Evolutionary conservation across 129 eudicot genomes (phyloP), one percentile per base, ranked within the genome.

Genomic region (Saussurea involucrata): DNA sequence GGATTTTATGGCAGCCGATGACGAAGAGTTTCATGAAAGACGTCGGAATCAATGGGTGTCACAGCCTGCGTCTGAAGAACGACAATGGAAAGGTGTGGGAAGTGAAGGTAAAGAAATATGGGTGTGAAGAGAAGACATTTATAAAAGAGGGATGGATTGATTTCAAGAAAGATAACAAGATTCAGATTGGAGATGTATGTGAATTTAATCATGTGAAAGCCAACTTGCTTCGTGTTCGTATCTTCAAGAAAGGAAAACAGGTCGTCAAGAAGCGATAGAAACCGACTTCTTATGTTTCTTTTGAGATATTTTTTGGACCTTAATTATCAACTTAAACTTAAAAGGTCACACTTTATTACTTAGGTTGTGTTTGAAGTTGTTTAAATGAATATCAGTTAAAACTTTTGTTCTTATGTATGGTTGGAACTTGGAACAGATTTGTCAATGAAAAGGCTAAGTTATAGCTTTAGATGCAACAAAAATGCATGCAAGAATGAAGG

Each of bases 161-260:
- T 61, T 74, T 74, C 15, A 60, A 1, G 24, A 74, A 61, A 61
- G 69, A 24, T 58, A 74, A 60, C 32, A 33, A 74, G 24, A 63
- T 74, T 1, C 8, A 60, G 33, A 8, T 15, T 9, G 57, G 57
- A 11, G 69, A 74, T n/a, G 10, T 15, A 0, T 74, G 78, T 34
- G 78, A 31, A 53, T 31, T 60, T 3, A 18, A 17, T 34, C 78
- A 34, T 34, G 78, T 74, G 24, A 74, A 33, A 8, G 7, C 2
- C 36, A 61, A 74, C 24, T 34, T 61, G 78, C 68, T 74, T 32
- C 78, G 33, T 33, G 58, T 74, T 60, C 69, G 13, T 21, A 15
- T 61, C n/a, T 13, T 74, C 7, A 74, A 74, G 58, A 74, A 58
- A 18, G 60, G 60, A 49, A 49, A 49, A 49, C 60, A 49, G 0